Percentiles rank a stretch among this genome's conserved stretches.
phyloP scores from a whole-genome alignment of 768 basidiomycete genomes.

The Pleurotus citrinopileatus region DNA sequence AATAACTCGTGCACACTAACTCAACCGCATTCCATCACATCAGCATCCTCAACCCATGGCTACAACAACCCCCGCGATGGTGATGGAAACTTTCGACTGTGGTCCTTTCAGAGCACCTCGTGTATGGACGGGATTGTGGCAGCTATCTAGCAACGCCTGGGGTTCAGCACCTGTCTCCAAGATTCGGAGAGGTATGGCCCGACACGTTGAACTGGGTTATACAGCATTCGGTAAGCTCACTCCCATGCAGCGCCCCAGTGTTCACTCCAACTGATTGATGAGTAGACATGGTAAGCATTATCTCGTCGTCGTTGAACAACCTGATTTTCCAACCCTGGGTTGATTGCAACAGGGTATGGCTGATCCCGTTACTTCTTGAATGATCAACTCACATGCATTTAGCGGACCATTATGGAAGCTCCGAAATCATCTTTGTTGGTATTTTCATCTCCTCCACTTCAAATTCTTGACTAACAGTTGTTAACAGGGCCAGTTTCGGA shows the following conservation, averaged over 20 bases:
- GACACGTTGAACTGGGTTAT: constrained; percentile 59
- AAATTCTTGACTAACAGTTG: constrained; percentile 5
- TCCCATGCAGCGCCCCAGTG: not conserved
- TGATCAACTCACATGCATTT: constrained; percentile 3
- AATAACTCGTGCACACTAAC: not conserved
- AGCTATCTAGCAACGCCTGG: constrained; percentile 85
- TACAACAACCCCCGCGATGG: not conserved
- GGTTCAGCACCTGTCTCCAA: constrained; percentile 66
- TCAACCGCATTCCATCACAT: not conserved
- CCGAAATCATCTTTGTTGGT: constrained; percentile 78
- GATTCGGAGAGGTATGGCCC: constrained; percentile 65
- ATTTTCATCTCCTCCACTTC: constrained; percentile 8
- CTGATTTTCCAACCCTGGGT: not conserved
- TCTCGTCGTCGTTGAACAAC: not conserved
- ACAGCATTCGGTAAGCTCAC: constrained; percentile 54
- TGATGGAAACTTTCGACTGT: constrained; percentile 46
- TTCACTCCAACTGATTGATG: constrained; percentile 8
- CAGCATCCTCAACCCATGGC: not conserved
- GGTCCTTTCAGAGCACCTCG: constrained; percentile 60
- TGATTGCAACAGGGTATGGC: constrained; percentile 25
- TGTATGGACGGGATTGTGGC: constrained; percentile 81
- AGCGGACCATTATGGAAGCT: constrained; percentile 88
- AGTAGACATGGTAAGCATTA: constrained; percentile 35
- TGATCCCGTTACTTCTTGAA: constrained; percentile 8
- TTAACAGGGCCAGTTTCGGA: constrained; percentile 66